Evolutionary conservation across 192 early-diverging fungal species (phyloP).

Genomic region (Pilaira anomala): DNA sequence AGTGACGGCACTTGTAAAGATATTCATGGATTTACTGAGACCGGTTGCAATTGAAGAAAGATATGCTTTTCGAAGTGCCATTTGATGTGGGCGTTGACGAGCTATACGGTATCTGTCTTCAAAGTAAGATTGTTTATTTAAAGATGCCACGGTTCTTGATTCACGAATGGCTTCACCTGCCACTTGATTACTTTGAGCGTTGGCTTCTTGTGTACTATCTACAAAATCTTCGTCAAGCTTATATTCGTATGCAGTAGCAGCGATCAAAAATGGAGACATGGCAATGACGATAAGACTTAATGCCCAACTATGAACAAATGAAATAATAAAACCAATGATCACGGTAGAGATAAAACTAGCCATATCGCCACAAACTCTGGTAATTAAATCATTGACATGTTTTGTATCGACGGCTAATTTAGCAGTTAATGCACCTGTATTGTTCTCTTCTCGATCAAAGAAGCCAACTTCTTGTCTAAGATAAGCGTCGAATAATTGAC

Average conservation of each 20-base stretch:
- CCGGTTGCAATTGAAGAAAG: conserved; percentile 62
- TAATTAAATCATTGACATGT: conserved; percentile 49
- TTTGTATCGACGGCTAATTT: conserved; percentile 76
- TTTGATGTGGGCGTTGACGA: conserved; percentile 63
- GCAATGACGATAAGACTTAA: conserved; percentile 72
- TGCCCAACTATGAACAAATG: conserved; percentile 73
- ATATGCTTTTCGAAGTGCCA: conserved; percentile 58
- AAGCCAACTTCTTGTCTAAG: conserved; percentile 81
- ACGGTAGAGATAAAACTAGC: conserved; percentile 29
- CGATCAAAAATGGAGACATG: conserved; percentile 52
- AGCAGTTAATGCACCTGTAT: conserved; percentile 77
- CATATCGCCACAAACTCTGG: conserved; percentile 42
- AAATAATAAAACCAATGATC: conserved; percentile 46
- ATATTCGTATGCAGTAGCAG: conserved; percentile 48
- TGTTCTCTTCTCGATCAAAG: conserved; percentile 77
- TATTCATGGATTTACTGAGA: conserved; percentile 61
- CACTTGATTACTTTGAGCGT: conserved; percentile 74
- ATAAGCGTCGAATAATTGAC: conserved; percentile 63
- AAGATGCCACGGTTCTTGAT: conserved; percentile 77
- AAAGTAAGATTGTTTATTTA: conserved; percentile 70
- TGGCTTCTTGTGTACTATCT: conserved; percentile 60
- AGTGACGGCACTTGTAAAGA: conserved; percentile 71
- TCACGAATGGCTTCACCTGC: conserved; percentile 78
- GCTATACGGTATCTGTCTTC: conserved; percentile 56
- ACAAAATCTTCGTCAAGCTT: conserved; percentile 50